Base-by-base conservation (phyloP, 2,329 filamentous ascomycete species). In the Pseudogymnoascus sp. region DNA sequence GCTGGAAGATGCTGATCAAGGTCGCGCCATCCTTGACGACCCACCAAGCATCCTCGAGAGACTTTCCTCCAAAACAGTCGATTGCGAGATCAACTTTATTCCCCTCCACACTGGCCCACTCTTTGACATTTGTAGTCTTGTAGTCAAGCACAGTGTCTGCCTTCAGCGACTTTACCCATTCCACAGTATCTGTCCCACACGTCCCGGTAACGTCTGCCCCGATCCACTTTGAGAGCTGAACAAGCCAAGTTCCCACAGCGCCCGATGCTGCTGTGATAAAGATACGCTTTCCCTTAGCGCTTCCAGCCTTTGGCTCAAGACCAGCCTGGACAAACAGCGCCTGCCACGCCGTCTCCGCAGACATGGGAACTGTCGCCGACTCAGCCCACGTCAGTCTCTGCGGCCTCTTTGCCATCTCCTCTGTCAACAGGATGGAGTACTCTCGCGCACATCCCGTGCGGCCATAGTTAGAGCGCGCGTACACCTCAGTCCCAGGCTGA, bases 231-330 rank as follows among this genome's bases (percentile, higher is more conserved):
- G 76, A 75, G 35, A 78, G 66, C 69, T 78, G 78, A 58, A 77
- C 70, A 29, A 73, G 68, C 78, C 77, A 80, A 35, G 74, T 69
- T 4, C 79, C 79, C 1, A 79, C 76, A 2, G 73, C 72, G 1
- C 79, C 78, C 4, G 76, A 74, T 1, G 78, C 77, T 55, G 73
- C 79, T 3, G 75, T 79, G 12, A 80, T 68, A 13, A 79, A 71
- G 2, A 80, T 68, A 17, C 73, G 66, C 67, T 76, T 77, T 7
- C 69, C 71, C 15, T 64, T 64, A 64, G 68, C 69, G 17, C 65
- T 64, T 2, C 63, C 63, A 5, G 60, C 66, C n/a, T 66, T 33
- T 5, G 61, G 65, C 13, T 63, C 60, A n/a, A 74, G n/a, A 31
- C 72, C 71, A 2, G 68, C 69, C 63, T 77, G 69, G 12, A 73